Evolutionary conservation across 2,329 filamentous ascomycete species (phyloP).

Genomic region (Colletotrichum sp.): DNA sequence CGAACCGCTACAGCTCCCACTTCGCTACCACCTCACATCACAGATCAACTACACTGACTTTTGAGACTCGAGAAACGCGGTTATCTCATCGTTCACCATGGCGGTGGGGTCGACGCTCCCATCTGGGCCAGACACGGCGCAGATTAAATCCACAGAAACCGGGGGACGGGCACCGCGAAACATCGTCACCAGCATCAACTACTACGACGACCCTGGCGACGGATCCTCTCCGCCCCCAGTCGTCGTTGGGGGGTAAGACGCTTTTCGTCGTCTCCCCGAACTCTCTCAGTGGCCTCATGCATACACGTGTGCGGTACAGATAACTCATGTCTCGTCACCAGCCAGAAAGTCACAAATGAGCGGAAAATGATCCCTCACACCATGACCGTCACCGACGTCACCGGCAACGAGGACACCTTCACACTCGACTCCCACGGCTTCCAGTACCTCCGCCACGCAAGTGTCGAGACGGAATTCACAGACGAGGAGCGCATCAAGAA

Average conservation of each 20-base stretch:
- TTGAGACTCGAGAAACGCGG: neutral
- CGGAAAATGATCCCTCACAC: conserved; percentile 67
- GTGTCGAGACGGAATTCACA: conserved; percentile 57
- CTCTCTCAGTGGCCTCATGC: neutral
- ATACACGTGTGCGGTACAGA: neutral
- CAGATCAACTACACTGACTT: neutral
- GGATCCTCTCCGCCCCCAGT: conserved; percentile 23
- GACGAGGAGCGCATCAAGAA: conserved; percentile 52
- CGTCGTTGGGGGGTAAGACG: conserved; percentile 22
- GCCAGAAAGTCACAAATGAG: conserved; percentile 65
- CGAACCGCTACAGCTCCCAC: neutral
- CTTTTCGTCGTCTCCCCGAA: neutral
- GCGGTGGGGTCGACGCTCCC: neutral
- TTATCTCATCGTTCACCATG: neutral
- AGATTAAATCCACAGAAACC: neutral
- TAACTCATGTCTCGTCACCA: conserved; percentile 5
- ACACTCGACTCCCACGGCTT: conserved; percentile 57
- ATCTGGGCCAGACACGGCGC: neutral
- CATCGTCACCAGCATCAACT: conserved; percentile 21
- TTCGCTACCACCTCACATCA: neutral
- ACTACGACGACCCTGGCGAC: conserved; percentile 24
- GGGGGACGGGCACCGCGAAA: neutral
- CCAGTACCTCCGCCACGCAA: conserved; percentile 59
- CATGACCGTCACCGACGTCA: conserved; percentile 58
- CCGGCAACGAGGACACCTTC: conserved; percentile 72